phyloP scores from a whole-genome alignment of 257 asterid genomes.

The Euphrasia confusa region DNA sequence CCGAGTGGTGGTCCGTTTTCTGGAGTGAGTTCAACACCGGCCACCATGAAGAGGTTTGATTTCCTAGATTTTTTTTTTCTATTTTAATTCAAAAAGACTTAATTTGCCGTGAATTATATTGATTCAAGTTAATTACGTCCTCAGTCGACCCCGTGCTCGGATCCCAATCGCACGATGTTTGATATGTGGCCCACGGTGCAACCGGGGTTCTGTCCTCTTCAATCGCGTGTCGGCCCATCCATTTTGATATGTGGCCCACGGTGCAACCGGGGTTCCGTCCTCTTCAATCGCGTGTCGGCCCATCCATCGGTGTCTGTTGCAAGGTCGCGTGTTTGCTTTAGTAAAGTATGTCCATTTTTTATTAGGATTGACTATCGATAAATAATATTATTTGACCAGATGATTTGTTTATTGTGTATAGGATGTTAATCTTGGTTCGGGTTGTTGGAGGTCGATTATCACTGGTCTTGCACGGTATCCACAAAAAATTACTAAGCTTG shows the following conservation, averaged over 20 bases:
- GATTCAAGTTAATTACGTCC: no score
- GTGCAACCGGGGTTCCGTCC: no score
- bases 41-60: conserved; percentile 4
- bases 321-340: conserved; percentile 6
- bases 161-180: not conserved
- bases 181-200: not conserved
- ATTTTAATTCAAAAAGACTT: no score
- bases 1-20: conserved; percentile 32
- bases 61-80: no score
- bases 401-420: not conserved
- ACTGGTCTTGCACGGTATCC: conserved; percentile 9
- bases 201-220: no score
- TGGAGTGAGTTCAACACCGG: conserved; percentile 17
- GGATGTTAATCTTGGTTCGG: conserved; percentile 1
- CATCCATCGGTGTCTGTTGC: no score
- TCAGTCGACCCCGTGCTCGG: conserved; percentile 7
- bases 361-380: not conserved
- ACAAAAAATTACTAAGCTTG: not conserved
- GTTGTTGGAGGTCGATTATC: conserved; percentile 2
- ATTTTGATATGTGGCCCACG: not conserved
- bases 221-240: no score
- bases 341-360: conserved; percentile 7
- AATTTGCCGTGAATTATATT: no score
- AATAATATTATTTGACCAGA: not conserved
- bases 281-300: no score